Percentiles rank a stretch among this genome's conserved stretches.
phyloP scores from a whole-genome alignment of 768 basidiomycete species.

The Serpula lacrymans region DNA sequence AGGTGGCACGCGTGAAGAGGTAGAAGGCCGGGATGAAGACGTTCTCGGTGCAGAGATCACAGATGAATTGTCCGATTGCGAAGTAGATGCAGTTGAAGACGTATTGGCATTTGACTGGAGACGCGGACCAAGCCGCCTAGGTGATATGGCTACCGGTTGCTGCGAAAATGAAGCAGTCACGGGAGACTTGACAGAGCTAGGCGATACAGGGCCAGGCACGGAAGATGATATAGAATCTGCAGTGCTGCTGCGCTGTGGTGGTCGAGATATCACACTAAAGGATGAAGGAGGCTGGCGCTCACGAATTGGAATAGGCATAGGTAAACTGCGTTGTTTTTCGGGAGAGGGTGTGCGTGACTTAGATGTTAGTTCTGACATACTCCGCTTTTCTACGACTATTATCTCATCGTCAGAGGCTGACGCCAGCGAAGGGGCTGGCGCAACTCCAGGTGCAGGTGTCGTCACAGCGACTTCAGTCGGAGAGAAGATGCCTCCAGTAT shows the following conservation, averaged over 20 bases:
- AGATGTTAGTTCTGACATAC: too few relatives aligned
- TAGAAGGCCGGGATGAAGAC: conserved; percentile 13
- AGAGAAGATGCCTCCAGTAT: too few relatives aligned
- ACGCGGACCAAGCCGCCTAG: too few relatives aligned
- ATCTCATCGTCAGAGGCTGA: conserved; percentile 9
- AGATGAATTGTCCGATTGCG: conserved; percentile 26
- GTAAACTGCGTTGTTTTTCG: too few relatives aligned
- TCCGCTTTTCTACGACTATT: too few relatives aligned
- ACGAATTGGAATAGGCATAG: conserved; percentile 61
- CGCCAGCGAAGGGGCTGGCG: not conserved
- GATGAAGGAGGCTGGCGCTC: conserved; percentile 51
- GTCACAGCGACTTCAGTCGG: not conserved
- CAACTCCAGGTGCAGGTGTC: not conserved
- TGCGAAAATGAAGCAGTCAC: too few relatives aligned
- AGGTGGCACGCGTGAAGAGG: conserved; percentile 22
- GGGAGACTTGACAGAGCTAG: conserved; percentile 11
- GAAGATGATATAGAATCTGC: too few relatives aligned
- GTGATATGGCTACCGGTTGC: too few relatives aligned
- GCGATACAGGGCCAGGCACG: too few relatives aligned
- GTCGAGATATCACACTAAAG: conserved; percentile 62
- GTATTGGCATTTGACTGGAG: conserved; percentile 7
- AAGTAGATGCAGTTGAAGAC: conserved; percentile 8
- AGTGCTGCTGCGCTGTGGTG: conserved; percentile 35
- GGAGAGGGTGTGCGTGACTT: too few relatives aligned
- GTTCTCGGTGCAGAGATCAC: conserved; percentile 19